Percentiles rank a stretch among this genome's conserved stretches.
Conservation (phyloP, 495 filamentous ascomycete species). For the Podospora tetraspora region DNA sequence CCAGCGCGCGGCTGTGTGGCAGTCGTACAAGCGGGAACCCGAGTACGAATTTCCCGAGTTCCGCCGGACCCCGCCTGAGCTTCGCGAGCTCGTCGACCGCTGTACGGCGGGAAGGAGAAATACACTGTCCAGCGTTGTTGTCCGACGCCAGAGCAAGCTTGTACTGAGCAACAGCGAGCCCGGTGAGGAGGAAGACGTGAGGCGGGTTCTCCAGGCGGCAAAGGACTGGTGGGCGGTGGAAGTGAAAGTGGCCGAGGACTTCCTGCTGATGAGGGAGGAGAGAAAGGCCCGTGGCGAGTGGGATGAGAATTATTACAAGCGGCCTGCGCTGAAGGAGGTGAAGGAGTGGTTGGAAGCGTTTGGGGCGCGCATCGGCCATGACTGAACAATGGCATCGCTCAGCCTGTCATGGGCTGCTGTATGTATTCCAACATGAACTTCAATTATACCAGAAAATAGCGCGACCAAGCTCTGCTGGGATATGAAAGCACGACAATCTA, state of each 20-base stretch:
- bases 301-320: conserved; percentile 39
- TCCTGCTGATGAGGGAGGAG: conserved; percentile 29
- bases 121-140: conserved; percentile 31
- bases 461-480: background rate
- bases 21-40: conserved; percentile 43
- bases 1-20: conserved; percentile 44
- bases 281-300: conserved; percentile 32
- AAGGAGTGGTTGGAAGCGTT: conserved; percentile 5
- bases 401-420: background rate
- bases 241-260: conserved; percentile 37
- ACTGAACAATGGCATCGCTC: background rate
- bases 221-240: conserved; percentile 39
- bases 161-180: conserved; percentile 21
- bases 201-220: conserved; percentile 30
- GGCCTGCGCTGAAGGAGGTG: conserved; percentile 37
- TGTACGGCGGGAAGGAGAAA: conserved; percentile 42
- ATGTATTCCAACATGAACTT: background rate
- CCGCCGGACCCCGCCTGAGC: conserved; percentile 30
- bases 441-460: background rate
- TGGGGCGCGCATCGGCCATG: background rate
- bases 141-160: conserved; percentile 35
- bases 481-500: background rate
- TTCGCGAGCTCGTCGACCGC: conserved; percentile 37
- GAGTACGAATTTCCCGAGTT: conserved; percentile 45
- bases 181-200: conserved; percentile 13